These are phyloP conservation scores for Phytophthora pini DNA, from an alignment of 352 stramenopile genomes.

Conservation along the genomic window DNA sequence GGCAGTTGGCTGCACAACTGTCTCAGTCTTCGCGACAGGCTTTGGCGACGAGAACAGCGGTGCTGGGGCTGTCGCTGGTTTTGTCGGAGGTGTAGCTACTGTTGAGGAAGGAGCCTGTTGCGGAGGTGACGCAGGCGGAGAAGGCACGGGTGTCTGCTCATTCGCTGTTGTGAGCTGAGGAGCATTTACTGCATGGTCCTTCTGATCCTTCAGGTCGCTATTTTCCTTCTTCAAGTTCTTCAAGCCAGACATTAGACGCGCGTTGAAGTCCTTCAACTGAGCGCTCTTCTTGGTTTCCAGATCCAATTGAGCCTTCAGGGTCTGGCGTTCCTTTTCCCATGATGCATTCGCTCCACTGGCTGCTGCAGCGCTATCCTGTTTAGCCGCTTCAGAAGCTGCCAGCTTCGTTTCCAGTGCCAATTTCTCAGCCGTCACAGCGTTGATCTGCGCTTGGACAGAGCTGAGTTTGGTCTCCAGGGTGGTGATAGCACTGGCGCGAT, in stretches of 20 bases:
- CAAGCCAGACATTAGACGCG: slow-evolving; percentile 66
- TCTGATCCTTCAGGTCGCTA: slow-evolving; percentile 72
- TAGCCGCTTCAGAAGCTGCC: slow-evolving; percentile 43
- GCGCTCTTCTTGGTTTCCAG: slow-evolving; percentile 68
- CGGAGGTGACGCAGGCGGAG: slow-evolving; percentile 22
- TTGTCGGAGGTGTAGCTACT: slow-evolving; percentile 18
- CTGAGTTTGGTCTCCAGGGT: slow-evolving; percentile 52
- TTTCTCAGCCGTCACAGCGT: slow-evolving; percentile 47
- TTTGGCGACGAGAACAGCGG: slow-evolving; percentile 34
- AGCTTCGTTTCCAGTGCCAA: slow-evolving; percentile 53
- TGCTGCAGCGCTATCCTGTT: slow-evolving; percentile 40
- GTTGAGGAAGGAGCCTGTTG: slow-evolving; percentile 24
- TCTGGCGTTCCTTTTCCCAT: slow-evolving; percentile 67
- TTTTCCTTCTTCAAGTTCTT: slow-evolving; percentile 84
- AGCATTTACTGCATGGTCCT: slow-evolving; percentile 46
- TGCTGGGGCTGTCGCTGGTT: slow-evolving; percentile 16
- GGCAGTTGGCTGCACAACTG: slow-evolving; percentile 11
- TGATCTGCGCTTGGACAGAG: slow-evolving; percentile 39
- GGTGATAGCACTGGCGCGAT: slow-evolving; percentile 45
- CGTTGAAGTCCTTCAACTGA: slow-evolving; percentile 81
- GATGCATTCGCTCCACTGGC: slow-evolving; percentile 44
- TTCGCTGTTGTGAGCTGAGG: slow-evolving; percentile 13
- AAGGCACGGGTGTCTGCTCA: slow-evolving; percentile 29
- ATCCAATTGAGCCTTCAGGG: slow-evolving; percentile 63
- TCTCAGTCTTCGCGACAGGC: slow-evolving; percentile 19